Evolutionary conservation across 2,329 filamentous ascomycete genomes (phyloP).

Genomic region (Diaporthe australafricana): DNA sequence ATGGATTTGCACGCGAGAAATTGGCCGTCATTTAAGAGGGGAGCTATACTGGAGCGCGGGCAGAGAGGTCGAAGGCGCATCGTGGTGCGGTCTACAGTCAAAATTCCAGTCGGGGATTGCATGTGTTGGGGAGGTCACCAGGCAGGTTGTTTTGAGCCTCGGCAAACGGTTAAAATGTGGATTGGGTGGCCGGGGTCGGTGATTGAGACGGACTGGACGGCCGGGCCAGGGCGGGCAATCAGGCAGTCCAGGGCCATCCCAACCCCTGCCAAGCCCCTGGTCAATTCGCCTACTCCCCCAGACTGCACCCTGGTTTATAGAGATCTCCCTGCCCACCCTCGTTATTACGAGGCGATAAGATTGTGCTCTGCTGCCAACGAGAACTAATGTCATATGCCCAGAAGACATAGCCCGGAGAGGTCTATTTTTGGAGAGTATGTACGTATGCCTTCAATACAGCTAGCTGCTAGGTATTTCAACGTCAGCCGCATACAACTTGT

Average conservation of each 20-base stretch:
- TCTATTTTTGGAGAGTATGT: slow-evolving; percentile 1
- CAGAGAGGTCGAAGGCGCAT: slow-evolving; percentile 20
- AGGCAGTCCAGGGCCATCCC: too few relatives aligned
- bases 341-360: slow-evolving; percentile 9
- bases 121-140: slow-evolving; percentile 19
- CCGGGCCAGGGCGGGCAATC: slow-evolving; percentile 3
- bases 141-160: slow-evolving; percentile 6
- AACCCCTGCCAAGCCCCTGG: slow-evolving; percentile 24
- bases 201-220: slow-evolving; percentile 1
- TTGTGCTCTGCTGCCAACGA: slow-evolving; percentile 5
- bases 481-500: background rate
- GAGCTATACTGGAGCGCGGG: background rate
- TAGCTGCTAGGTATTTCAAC: background rate
- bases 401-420: background rate
- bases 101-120: slow-evolving; percentile 17
- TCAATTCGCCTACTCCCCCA: slow-evolving; percentile 27
- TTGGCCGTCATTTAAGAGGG: slow-evolving; percentile 15
- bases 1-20: slow-evolving; percentile 8
- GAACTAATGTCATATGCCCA: background rate
- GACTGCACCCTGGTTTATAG: slow-evolving; percentile 15
- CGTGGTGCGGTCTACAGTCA: slow-evolving; percentile 7
- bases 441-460: background rate
- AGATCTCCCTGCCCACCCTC: background rate
- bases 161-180: slow-evolving; percentile 27
- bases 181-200: slow-evolving; percentile 21